Evolutionary conservation across 805 yeast genomes (phyloP).

Genomic region (Debaryomyces maramus): DNA sequence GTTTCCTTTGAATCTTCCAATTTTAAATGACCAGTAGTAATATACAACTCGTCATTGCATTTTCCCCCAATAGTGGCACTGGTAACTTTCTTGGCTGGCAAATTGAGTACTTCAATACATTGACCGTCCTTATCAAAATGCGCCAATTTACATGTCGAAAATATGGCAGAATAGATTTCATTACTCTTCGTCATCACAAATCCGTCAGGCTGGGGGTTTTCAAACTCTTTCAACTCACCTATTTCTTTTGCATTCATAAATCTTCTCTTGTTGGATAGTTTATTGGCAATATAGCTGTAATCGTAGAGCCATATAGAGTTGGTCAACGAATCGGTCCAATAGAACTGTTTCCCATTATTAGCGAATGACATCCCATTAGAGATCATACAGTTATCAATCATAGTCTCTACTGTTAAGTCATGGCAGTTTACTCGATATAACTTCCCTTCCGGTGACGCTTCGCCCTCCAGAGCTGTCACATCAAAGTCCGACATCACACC

Average conservation of each 20-base stretch:
- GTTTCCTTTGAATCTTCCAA: conserved; percentile 37
- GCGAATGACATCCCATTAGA: conserved; percentile 65
- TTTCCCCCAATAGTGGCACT: conserved; percentile 72
- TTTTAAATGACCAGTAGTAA: conserved; percentile 63
- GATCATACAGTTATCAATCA: conserved; percentile 43
- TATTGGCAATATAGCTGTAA: conserved; percentile 30
- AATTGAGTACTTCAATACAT: conserved; percentile 46
- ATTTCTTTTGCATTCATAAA: conserved; percentile 33
- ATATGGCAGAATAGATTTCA: conserved; percentile 65
- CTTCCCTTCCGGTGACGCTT: conserved; percentile 50
- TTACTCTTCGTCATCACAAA: conserved; percentile 56
- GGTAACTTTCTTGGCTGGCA: conserved; percentile 64
- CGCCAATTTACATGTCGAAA: conserved; percentile 58
- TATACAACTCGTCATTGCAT: conserved; percentile 55
- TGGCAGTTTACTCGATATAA: conserved; percentile 34
- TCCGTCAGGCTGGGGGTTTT: conserved; percentile 76
- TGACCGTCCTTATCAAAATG: conserved; percentile 52
- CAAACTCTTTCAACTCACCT: conserved; percentile 58
- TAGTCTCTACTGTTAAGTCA: conserved; percentile 29
- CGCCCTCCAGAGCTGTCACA: conserved; percentile 23
- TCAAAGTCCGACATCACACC: conserved; percentile 74
- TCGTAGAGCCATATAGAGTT: conserved; percentile 38
- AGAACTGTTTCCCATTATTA: conserved; percentile 26
- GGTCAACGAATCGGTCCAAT: conserved; percentile 44
- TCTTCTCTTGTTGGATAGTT: conserved; percentile 27